These are phyloP conservation scores for Geotrichum ghanense DNA, from an alignment of 805 yeast species.

Conservation along the genomic window DNA sequence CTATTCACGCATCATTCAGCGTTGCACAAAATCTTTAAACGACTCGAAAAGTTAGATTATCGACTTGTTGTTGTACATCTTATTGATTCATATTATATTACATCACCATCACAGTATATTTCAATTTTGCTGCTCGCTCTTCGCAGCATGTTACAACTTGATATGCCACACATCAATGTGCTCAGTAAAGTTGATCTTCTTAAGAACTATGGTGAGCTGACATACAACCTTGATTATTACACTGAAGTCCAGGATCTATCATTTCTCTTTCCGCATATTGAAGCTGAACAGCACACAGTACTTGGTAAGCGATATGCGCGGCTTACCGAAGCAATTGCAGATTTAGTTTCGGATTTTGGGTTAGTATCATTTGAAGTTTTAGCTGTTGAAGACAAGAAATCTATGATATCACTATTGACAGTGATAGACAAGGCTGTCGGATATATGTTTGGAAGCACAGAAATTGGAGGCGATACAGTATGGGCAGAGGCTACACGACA, in stretches of 20 bases:
- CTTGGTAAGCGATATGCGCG: conserved; percentile 50
- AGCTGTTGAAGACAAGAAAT: conserved; percentile 80
- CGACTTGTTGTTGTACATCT: conserved; percentile 66
- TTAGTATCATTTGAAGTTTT: conserved; percentile 82
- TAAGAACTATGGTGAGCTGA: conserved; percentile 59
- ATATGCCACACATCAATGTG: conserved; percentile 87
- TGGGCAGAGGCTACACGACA: conserved; percentile 94
- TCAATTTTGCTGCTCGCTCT: conserved; percentile 70
- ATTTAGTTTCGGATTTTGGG: conserved; percentile 76
- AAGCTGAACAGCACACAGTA: conserved; percentile 58
- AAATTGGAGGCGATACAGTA: conserved; percentile 90
- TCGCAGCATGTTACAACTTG: conserved; percentile 86
- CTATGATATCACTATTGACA: conserved; percentile 75
- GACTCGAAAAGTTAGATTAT: conserved; percentile 52
- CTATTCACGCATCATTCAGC: conserved; percentile 84
- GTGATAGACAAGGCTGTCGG: conserved; percentile 88
- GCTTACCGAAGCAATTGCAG: conserved; percentile 68
- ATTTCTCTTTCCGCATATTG: conserved; percentile 54
- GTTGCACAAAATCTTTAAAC: conserved; percentile 52
- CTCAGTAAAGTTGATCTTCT: conserved; percentile 82
- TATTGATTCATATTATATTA: conserved; percentile 70
- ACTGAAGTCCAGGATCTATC: conserved; percentile 84
- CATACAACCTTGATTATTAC: conserved; percentile 74
- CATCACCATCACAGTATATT: conserved; percentile 81
- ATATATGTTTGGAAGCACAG: conserved; percentile 84